These are phyloP conservation scores for Trichophyton schoenleinii DNA, from an alignment of 2,329 filamentous ascomycete species.

Conservation along the genomic window DNA sequence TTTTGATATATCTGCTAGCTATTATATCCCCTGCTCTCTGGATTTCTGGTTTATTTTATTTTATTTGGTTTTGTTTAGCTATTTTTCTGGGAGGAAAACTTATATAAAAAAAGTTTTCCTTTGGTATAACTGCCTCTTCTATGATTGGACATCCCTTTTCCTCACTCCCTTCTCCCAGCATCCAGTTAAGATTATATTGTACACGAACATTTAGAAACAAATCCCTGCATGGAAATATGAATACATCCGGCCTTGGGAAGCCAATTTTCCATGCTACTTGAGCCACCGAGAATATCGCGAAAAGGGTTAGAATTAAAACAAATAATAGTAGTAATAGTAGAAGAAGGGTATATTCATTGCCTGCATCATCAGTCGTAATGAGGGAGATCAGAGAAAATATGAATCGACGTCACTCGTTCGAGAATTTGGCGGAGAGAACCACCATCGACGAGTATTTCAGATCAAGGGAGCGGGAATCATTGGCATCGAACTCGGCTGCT, in stretches of 20 bases:
- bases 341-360: not conserved
- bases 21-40: slow-evolving; percentile 6
- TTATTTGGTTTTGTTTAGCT: not conserved
- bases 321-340: not conserved
- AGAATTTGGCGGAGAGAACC: slow-evolving; percentile 6
- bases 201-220: not conserved
- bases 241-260: not conserved
- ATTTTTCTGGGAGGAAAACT: not conserved
- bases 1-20: not conserved
- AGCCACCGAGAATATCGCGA: not conserved
- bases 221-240: not conserved
- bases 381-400: not conserved
- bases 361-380: not conserved
- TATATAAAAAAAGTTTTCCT: not conserved
- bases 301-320: not conserved
- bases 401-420: not conserved
- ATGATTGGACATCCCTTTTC: not conserved
- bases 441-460: slow-evolving; percentile 24
- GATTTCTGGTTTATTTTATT: slow-evolving; percentile 3
- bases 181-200: not conserved
- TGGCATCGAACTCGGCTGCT: slow-evolving; percentile 27
- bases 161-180: not conserved
- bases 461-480: slow-evolving; percentile 32
- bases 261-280: not conserved
- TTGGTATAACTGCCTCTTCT: not conserved